Conservation (phyloP, 345 rosid species). For the Microthlaspi erraticum region DNA sequence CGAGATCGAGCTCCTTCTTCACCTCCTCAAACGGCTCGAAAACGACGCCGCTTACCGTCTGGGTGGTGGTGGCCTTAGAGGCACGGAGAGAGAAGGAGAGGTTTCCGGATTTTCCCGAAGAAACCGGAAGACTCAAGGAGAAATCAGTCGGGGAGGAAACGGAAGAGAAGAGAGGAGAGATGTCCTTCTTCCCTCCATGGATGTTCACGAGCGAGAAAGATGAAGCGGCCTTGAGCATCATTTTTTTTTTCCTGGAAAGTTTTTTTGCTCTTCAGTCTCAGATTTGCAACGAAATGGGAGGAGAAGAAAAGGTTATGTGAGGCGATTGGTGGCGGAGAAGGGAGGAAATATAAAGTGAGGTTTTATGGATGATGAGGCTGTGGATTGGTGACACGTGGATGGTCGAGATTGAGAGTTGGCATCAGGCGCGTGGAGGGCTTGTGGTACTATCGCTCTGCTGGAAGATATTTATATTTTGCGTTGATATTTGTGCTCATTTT, state of each 20-base stretch:
- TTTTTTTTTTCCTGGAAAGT: conserved; percentile 21
- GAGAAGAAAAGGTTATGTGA: conserved; percentile 21
- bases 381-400: conserved; percentile 56
- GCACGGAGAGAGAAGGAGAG: conserved; percentile 39
- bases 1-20: conserved; percentile 65
- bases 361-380: conserved; percentile 38
- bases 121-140: conserved; percentile 24
- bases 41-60: conserved; percentile 43
- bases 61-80: conserved; percentile 24
- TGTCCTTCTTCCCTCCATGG: conserved; percentile 32
- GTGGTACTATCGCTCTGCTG: conserved; percentile 39
- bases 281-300: conserved; percentile 7
- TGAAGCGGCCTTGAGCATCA: conserved; percentile 61
- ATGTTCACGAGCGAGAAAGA: conserved; percentile 48
- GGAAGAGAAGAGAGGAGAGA: conserved; percentile 39
- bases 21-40: conserved; percentile 79
- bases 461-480: conserved; percentile 8
- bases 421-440: conserved; percentile 57
- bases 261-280: background rate
- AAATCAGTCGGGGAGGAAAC: conserved; percentile 21
- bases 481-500: background rate
- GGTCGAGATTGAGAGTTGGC: conserved; percentile 32
- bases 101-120: conserved; percentile 27
- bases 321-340: conserved; percentile 24
- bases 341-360: conserved; percentile 32